A percentile compares a stretch with the other conserved stretches of the same genome.
Evolutionary conservation across 2,329 filamentous ascomycete species (phyloP).

Genomic region (Apiospora malaysiana): DNA sequence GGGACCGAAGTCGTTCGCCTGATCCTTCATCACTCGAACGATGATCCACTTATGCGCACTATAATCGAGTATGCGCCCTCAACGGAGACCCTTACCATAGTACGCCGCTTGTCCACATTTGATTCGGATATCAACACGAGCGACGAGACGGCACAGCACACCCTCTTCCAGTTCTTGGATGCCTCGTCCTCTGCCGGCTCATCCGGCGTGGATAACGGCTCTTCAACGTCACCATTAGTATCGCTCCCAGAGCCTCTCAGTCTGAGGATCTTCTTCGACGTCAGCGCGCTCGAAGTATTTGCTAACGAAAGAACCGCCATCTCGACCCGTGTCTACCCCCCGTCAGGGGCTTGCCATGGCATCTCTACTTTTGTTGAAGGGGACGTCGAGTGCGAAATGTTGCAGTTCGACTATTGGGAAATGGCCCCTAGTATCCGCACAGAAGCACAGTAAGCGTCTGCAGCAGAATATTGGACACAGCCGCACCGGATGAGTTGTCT

Average conservation of each 20-base stretch:
- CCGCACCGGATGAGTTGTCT: neutral
- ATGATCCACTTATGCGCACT: neutral
- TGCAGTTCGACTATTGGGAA: neutral
- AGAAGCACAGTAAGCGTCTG: neutral
- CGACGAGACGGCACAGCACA: neutral
- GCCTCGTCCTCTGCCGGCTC: neutral
- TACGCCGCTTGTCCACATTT: neutral
- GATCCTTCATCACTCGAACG: neutral
- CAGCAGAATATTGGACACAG: neutral
- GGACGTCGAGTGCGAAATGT: neutral
- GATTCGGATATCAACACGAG: neutral
- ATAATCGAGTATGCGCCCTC: neutral
- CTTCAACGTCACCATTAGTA: neutral
- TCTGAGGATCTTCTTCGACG: neutral
- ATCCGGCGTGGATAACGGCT: neutral
- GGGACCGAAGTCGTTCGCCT: neutral
- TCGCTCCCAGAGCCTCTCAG: neutral
- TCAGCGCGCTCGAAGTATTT: neutral
- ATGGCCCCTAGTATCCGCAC: neutral
- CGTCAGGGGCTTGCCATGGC: neutral
- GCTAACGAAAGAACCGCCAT: constrained; percentile 2
- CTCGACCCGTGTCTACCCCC: neutral
- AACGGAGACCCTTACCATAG: neutral
- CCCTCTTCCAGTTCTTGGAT: neutral
- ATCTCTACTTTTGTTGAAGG: neutral